Base-by-base conservation (phyloP, 2,329 filamentous ascomycete species). In the Balansia obtecta region DNA sequence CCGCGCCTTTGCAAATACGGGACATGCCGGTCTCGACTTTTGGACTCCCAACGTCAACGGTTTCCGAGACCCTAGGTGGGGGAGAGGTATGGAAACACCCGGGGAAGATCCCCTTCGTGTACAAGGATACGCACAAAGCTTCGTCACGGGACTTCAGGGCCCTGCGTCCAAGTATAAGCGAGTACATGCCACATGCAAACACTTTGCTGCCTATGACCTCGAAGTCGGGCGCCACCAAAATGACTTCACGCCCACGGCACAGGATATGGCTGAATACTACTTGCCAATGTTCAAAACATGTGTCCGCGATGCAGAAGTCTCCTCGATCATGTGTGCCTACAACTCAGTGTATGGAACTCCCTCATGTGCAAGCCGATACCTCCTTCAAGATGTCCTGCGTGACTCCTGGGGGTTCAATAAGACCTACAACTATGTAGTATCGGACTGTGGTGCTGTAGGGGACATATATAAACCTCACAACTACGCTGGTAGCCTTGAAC, bases 41-140 rank as follows among this genome's bases (percentile, higher is more conserved):
- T 84, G 79, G 75, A 81, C 82, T 0, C 82, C 82, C 0, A 84
- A 85, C 57, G 80, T 85, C 61, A 85, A 84, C 57, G 72, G 77
- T 0, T 85, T 77, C 65, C 74, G 74, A 38, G 79, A 83, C 57
- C 80, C 80, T 0, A 67, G 81, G 27, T 82, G 79, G 80, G 80
- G 80, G 1, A 68, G 80, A 9, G 80, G 79, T 0, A 71, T 75
- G 54, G 77, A 83, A 57, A 82, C 79, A 0, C 78, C 79, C 0
- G 77, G 77, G 4, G 78, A 80, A 58, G 77, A 82, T 54, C 65
- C 72, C 0, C 69, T 71, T 46, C 71, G 70, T 38, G 65, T 80
- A 13, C 66, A 69, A 10, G 62, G 63, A 5, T 82, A 80, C 50
- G 74, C 76, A 2, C 69, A 41, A 3, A 41, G 20, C 38, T 27